These are phyloP conservation scores for Pyrenochaeta sp. DNA, from an alignment of 2,329 filamentous ascomycete genomes.

Conservation along the genomic window DNA sequence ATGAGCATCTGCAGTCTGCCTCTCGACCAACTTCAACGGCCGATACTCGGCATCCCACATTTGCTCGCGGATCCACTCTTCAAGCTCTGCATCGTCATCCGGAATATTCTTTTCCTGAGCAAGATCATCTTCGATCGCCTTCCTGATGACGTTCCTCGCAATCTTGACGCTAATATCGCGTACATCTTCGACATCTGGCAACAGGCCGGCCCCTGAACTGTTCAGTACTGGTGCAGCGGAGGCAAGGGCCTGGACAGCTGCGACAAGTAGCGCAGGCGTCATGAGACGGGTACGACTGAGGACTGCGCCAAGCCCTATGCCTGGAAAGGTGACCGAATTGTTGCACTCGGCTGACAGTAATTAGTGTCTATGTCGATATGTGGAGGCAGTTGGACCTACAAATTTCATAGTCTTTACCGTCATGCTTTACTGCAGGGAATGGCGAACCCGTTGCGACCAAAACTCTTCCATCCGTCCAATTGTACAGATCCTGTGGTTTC, in stretches of 20 bases:
- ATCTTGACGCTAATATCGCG: conserved; percentile 80
- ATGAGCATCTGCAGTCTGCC: conserved; percentile 61
- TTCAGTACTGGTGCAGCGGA: conserved; percentile 74
- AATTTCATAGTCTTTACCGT: conserved; percentile 64
- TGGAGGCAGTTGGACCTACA: conserved; percentile 54
- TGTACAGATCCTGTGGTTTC: conserved; percentile 75
- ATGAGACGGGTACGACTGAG: conserved; percentile 73
- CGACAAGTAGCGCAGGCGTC: conserved; percentile 82
- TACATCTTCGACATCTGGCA: conserved; percentile 80
- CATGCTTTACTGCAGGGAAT: conserved; percentile 74
- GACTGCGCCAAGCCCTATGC: conserved; percentile 82
- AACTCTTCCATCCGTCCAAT: conserved; percentile 80
- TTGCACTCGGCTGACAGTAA: conserved; percentile 78
- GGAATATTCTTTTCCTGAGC: conserved; percentile 74
- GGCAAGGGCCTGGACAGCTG: conserved; percentile 77
- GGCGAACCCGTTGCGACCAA: conserved; percentile 86
- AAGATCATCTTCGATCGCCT: conserved; percentile 74
- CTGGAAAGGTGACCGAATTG: conserved; percentile 85
- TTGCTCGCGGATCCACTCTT: conserved; percentile 78
- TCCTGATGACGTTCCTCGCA: conserved; percentile 76
- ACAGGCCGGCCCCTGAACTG: conserved; percentile 68
- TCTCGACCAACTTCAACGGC: conserved; percentile 65
- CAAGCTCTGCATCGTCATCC: conserved; percentile 61
- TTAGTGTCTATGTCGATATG: conserved; percentile 7
- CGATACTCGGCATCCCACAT: conserved; percentile 82